These are phyloP conservation scores for Suillus paluster DNA, from an alignment of 768 basidiomycete genomes.

Conservation along the genomic window DNA sequence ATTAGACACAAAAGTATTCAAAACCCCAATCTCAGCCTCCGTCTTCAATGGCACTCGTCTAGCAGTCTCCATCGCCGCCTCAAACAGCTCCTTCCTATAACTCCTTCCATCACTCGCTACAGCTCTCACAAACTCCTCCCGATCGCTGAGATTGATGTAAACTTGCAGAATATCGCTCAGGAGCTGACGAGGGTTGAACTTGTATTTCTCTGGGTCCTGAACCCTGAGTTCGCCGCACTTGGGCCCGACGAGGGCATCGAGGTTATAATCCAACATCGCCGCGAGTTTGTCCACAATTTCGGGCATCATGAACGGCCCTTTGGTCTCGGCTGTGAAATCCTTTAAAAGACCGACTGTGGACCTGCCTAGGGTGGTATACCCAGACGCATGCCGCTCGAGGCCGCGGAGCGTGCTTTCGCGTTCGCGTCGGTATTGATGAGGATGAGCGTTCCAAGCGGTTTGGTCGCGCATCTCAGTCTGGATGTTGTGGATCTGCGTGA, in stretches of 20 bases:
- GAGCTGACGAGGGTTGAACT: constrained; percentile 82
- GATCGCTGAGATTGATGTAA: constrained; percentile 85
- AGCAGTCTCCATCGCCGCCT: constrained; percentile 72
- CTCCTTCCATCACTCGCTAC: constrained; percentile 95
- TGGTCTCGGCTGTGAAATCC: constrained; percentile 90
- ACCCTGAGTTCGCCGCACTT: constrained; percentile 86
- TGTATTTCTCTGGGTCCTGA: constrained; percentile 84
- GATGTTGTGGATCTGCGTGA: constrained; percentile 86
- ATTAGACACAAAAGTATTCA: constrained; percentile 72
- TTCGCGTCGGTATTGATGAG: constrained; percentile 80
- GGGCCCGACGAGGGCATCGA: constrained; percentile 88
- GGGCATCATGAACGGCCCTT: constrained; percentile 91
- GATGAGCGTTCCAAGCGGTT: constrained; percentile 66
- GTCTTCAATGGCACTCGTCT: constrained; percentile 69
- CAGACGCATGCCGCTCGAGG: constrained; percentile 84
- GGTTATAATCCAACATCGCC: constrained; percentile 95
- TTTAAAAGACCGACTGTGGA: constrained; percentile 91
- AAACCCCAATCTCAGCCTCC: constrained; percentile 71
- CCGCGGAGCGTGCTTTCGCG: constrained; percentile 75
- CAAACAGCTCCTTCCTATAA: constrained; percentile 85
- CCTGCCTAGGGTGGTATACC: constrained; percentile 84
- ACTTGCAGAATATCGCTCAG: constrained; percentile 89
- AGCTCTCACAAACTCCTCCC: constrained; percentile 77
- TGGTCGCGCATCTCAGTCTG: constrained; percentile 84
- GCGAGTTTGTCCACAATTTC: constrained; percentile 96